Evolutionary conservation across 768 basidiomycete genomes (phyloP).

Genomic region (Boletus sp.): DNA sequence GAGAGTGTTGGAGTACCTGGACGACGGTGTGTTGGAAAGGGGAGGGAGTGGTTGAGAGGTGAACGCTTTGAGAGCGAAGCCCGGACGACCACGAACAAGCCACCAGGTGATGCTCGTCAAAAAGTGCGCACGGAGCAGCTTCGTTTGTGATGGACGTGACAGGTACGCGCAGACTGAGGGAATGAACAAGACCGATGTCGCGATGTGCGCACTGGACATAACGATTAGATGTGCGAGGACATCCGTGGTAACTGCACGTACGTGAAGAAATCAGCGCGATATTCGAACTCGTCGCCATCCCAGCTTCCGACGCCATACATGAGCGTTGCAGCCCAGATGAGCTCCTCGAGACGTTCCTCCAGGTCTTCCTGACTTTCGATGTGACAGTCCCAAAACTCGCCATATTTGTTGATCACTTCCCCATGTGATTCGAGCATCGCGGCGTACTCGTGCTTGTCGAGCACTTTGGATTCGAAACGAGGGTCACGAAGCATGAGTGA

Average conservation of each 20-base stretch:
- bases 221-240: constrained; percentile 2
- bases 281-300: constrained; percentile 34
- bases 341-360: constrained; percentile 56
- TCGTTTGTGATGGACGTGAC: constrained; percentile 55
- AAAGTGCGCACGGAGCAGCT: constrained; percentile 62
- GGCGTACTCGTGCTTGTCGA: constrained; percentile 36
- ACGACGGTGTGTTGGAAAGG: constrained; percentile 15
- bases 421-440: constrained; percentile 38
- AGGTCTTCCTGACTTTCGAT: constrained; percentile 38
- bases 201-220: constrained; percentile 57
- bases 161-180: constrained; percentile 47
- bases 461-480: constrained; percentile 29
- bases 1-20: constrained; percentile 24
- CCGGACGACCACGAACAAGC: constrained; percentile 54
- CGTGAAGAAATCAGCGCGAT: constrained; percentile 68
- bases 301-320: constrained; percentile 63
- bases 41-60: constrained; percentile 34
- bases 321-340: constrained; percentile 55
- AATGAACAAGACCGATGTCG: constrained; percentile 65
- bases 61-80: constrained; percentile 50
- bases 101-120: constrained; percentile 50
- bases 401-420: constrained; percentile 42
- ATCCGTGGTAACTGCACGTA: constrained; percentile 34
- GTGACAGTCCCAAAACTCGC: constrained; percentile 46
- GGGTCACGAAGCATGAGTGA: constrained; percentile 54